Evolutionary conservation across 2,329 filamentous ascomycete genomes (phyloP).

Genomic region (Calycina marina): DNA sequence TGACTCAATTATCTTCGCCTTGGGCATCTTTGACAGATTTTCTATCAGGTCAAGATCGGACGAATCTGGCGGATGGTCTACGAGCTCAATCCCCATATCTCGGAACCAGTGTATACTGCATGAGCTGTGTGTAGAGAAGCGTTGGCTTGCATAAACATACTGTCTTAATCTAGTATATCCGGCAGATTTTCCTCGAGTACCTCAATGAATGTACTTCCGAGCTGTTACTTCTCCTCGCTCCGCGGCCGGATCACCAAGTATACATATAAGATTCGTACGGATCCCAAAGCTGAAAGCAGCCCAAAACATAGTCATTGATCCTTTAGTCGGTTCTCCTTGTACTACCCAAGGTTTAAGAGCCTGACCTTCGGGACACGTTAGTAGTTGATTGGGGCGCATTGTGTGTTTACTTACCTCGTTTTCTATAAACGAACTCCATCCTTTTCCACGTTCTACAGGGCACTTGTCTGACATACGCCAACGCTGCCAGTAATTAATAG

Average conservation of each 20-base stretch:
- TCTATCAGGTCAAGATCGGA: no score
- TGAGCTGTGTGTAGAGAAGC: no score
- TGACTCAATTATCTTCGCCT: no score
- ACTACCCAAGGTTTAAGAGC: not conserved
- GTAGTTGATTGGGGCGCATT: not conserved
- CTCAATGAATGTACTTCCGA: no score
- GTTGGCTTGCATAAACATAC: no score
- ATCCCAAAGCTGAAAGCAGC: constrained; percentile 3
- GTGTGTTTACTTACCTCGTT: not conserved
- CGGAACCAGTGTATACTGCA: no score
- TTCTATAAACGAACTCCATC: not conserved
- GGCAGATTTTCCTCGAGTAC: no score
- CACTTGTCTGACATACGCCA: constrained; percentile 2
- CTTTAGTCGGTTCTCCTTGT: constrained; percentile 1
- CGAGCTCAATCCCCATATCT: no score
- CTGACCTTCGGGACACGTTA: not conserved
- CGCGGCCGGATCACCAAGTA: constrained; percentile 3
- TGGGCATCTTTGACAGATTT: no score
- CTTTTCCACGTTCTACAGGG: constrained; percentile 2
- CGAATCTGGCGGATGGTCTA: no score
- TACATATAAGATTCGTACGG: constrained; percentile 2
- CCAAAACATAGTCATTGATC: constrained; percentile 4
- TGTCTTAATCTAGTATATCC: no score
- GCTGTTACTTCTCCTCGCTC: no score
- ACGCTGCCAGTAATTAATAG: constrained; percentile 1